A percentile compares a stretch with the other conserved stretches of the same genome.
Evolutionary conservation across 495 filamentous ascomycete species (phyloP).

Genomic region (Neurospora sp.): DNA sequence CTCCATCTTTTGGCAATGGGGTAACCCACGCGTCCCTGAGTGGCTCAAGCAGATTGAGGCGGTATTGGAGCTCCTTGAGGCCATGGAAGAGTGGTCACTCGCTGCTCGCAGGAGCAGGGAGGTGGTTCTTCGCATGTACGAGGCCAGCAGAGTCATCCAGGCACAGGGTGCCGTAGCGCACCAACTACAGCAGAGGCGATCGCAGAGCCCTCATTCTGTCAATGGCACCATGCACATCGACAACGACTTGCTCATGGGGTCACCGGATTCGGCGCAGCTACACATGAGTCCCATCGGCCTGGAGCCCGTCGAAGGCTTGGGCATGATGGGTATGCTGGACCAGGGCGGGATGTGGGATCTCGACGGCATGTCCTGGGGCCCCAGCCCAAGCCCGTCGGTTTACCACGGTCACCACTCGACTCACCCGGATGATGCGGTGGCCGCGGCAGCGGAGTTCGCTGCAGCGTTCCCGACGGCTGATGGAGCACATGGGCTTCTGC

Average conservation of each 20-base stretch:
- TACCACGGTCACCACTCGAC: not conserved
- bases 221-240: constrained; percentile 21
- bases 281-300: constrained; percentile 42
- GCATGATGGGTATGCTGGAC: constrained; percentile 44
- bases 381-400: constrained; percentile 22
- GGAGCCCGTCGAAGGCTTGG: constrained; percentile 40
- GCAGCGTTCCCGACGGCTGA: constrained; percentile 14
- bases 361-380: constrained; percentile 42
- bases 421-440: not conserved
- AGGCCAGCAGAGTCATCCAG: constrained; percentile 40
- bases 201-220: constrained; percentile 13
- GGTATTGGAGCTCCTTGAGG: constrained; percentile 57
- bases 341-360: constrained; percentile 47
- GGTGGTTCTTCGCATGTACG: constrained; percentile 59
- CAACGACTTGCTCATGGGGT: constrained; percentile 26
- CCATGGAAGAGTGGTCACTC: constrained; percentile 59
- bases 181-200: constrained; percentile 8
- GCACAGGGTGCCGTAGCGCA: constrained; percentile 24
- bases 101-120: constrained; percentile 60
- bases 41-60: constrained; percentile 58
- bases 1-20: constrained; percentile 57
- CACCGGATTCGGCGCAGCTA: constrained; percentile 19
- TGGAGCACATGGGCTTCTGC: constrained; percentile 20
- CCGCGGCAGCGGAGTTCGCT: not conserved
- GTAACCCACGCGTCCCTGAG: constrained; percentile 42